phyloP scores from a whole-genome alignment of 108 stramenopile species.

The Skeletonema menzelii region DNA sequence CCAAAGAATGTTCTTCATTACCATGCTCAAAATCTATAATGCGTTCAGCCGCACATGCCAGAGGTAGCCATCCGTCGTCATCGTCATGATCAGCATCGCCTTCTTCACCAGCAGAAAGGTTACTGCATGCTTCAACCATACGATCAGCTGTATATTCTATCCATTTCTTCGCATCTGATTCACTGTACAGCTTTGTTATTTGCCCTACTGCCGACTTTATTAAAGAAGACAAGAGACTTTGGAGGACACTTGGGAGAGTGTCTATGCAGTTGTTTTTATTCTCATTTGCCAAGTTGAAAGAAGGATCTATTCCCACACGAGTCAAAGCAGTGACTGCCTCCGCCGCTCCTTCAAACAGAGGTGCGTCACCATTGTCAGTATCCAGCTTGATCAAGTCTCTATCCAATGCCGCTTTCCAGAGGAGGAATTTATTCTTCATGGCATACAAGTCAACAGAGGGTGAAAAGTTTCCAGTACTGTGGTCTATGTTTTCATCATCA shows the following conservation, averaged over 20 bases:
- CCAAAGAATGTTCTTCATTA: slow-evolving; percentile 6
- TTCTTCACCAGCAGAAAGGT: slow-evolving; percentile 22
- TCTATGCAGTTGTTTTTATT: slow-evolving; percentile 1
- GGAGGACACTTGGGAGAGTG: slow-evolving; percentile 12
- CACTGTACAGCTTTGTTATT: slow-evolving; percentile 17
- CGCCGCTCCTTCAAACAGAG: slow-evolving; percentile 25
- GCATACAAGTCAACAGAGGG: slow-evolving; percentile 12
- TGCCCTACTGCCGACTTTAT: slow-evolving; percentile 21
- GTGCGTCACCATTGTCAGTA: background rate
- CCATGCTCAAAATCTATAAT: slow-evolving; percentile 6
- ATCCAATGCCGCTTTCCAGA: slow-evolving; percentile 26
- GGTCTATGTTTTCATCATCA: slow-evolving; percentile 14
- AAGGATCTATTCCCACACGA: slow-evolving; percentile 30
- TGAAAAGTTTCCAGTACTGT: slow-evolving; percentile 8
- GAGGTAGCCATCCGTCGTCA: slow-evolving; percentile 23
- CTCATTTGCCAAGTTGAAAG: slow-evolving; percentile 21
- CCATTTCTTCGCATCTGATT: slow-evolving; percentile 21
- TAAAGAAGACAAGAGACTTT: slow-evolving; percentile 11
- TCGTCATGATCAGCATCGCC: slow-evolving; percentile 37
- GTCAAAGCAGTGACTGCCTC: slow-evolving; percentile 29
- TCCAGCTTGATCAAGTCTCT: slow-evolving; percentile 18
- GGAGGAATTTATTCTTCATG: slow-evolving; percentile 25
- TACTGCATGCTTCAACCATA: slow-evolving; percentile 29
- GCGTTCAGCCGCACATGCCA: slow-evolving; percentile 21
- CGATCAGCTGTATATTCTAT: slow-evolving; percentile 12